Percentiles rank a stretch among this genome's conserved stretches.
Conservation (phyloP, 495 filamentous ascomycete species). For the Sporormia fimetaria region DNA sequence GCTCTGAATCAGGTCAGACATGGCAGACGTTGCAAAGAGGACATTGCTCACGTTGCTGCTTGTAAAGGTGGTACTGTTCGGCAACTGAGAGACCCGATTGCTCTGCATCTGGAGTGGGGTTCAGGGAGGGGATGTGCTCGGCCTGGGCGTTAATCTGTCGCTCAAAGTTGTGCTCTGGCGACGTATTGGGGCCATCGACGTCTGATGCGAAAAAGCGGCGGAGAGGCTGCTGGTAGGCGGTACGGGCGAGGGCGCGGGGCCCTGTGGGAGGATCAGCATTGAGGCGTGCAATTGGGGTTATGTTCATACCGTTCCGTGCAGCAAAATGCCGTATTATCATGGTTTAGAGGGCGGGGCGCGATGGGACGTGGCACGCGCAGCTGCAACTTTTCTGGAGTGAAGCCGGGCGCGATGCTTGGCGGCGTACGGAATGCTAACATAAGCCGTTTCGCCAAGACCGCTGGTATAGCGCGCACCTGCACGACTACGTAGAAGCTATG, state of each 20-base stretch:
- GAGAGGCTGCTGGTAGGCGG: background rate
- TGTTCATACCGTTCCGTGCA: slow-evolving; percentile 23
- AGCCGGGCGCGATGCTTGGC: background rate
- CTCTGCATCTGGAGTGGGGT: slow-evolving; percentile 7
- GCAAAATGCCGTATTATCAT: slow-evolving; percentile 29
- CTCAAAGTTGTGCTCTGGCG: slow-evolving; percentile 22
- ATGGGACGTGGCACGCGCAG: background rate
- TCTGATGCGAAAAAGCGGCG: slow-evolving; percentile 14
- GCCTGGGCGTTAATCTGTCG: slow-evolving; percentile 11
- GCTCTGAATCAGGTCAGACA: slow-evolving; percentile 28
- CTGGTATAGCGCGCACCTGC: too few relatives aligned
- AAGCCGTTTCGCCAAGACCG: too few relatives aligned
- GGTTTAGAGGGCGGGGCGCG: background rate
- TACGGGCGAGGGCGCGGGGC: slow-evolving; percentile 2
- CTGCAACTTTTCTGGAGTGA: background rate
- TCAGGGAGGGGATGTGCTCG: slow-evolving; percentile 1
- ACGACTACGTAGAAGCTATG: too few relatives aligned
- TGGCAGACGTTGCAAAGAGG: background rate
- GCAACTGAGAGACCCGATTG: slow-evolving; percentile 10
- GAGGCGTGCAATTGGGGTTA: too few relatives aligned
- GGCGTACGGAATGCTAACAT: too few relatives aligned
- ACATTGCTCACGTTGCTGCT: slow-evolving; percentile 17
- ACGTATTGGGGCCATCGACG: slow-evolving; percentile 12
- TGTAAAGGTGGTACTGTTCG: slow-evolving; percentile 23
- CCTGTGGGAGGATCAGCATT: too few relatives aligned